These are phyloP conservation scores for Cercospora sp. DNA, from an alignment of 2,329 filamentous ascomycete species.

Conservation along the genomic window DNA sequence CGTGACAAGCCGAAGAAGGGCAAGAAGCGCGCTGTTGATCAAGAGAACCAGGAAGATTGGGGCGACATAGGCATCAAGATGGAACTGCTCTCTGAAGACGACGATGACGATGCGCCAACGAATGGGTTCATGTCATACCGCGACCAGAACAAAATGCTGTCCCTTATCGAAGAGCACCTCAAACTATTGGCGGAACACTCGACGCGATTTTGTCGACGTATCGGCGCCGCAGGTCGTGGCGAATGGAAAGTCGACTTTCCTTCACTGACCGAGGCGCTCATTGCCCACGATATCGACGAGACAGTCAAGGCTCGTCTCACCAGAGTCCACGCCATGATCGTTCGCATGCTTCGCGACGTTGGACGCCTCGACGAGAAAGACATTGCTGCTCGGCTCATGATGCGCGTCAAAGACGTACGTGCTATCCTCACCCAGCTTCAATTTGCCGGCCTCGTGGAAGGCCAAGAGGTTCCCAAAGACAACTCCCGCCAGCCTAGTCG, in stretches of 20 bases:
- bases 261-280: constrained; percentile 67
- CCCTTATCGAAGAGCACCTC: constrained; percentile 71
- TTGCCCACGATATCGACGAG: constrained; percentile 76
- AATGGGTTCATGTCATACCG: constrained; percentile 33
- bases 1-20: constrained; percentile 34
- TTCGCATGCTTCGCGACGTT: constrained; percentile 79
- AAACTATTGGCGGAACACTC: constrained; percentile 69
- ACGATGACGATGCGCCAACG: constrained; percentile 31
- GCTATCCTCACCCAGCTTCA: constrained; percentile 83
- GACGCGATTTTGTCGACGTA: constrained; percentile 67
- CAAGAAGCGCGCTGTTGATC: constrained; percentile 16
- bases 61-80: constrained; percentile 35
- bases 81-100: constrained; percentile 30
- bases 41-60: constrained; percentile 25
- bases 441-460: constrained; percentile 79
- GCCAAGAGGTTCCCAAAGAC: constrained; percentile 92
- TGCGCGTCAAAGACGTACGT: constrained; percentile 82
- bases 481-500: constrained; percentile 76
- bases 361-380: constrained; percentile 96
- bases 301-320: constrained; percentile 78
- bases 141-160: constrained; percentile 48
- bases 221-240: constrained; percentile 61
- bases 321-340: constrained; percentile 73
- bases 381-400: constrained; percentile 74
- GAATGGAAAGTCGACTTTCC: constrained; percentile 85